A percentile compares a stretch with the other conserved stretches of the same genome.
Evolutionary conservation across 2,329 filamentous ascomycete genomes (phyloP).

Genomic region (Ophiostoma himal-ulmi): DNA sequence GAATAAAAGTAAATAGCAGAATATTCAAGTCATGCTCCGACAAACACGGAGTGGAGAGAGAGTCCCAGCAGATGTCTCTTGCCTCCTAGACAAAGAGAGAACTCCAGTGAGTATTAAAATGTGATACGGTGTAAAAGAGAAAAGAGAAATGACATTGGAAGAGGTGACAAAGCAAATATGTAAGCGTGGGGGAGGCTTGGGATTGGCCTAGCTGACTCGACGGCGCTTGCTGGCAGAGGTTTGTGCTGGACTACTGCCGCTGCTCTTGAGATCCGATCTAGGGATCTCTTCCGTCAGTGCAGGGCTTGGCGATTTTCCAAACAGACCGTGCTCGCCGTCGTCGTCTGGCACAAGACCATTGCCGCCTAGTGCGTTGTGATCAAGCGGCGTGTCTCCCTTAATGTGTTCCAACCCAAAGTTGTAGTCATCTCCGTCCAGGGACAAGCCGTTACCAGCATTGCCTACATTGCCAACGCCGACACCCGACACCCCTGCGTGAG

Average conservation of each 20-base stretch:
- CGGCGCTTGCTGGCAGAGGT: constrained; percentile 17
- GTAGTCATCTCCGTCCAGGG: constrained; percentile 12
- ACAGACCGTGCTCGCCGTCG: constrained; percentile 16
- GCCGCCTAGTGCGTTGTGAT: background rate
- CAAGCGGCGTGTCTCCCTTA: background rate
- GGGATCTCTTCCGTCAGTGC: constrained; percentile 20
- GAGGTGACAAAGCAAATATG: background rate
- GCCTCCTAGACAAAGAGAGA: background rate
- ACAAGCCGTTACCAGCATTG: background rate
- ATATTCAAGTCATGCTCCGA: constrained; percentile 1
- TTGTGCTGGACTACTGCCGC: constrained; percentile 13
- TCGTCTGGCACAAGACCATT: constrained; percentile 5
- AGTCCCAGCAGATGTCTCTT: background rate
- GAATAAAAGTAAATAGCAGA: background rate
- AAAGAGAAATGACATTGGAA: background rate
- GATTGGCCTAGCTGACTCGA: constrained; percentile 12
- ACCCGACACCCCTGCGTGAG: background rate
- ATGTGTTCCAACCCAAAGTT: constrained; percentile 14
- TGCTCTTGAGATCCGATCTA: constrained; percentile 15
- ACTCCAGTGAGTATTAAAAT: background rate
- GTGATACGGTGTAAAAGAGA: background rate
- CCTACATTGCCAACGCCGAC: background rate
- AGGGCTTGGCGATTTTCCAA: constrained; percentile 20
- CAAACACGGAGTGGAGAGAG: background rate
- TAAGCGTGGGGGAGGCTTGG: background rate